Evolutionary conservation across 192 early-diverging fungal species (phyloP), one percentile per base, ranked within the genome.

Genomic region (Rhizoclosmatium sp.): DNA sequence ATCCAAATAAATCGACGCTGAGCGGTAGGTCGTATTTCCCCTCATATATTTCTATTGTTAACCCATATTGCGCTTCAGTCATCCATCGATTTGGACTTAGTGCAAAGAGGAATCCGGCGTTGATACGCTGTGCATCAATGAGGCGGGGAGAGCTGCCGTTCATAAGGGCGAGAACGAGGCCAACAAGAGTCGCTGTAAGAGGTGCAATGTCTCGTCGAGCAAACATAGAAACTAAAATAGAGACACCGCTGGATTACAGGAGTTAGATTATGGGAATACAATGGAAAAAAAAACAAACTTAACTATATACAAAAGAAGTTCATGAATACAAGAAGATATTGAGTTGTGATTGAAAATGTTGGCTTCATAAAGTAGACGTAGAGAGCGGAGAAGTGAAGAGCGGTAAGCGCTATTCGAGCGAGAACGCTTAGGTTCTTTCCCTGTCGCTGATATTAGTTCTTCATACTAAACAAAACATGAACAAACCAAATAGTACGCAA

Each of bases 291-390:
- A 71, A 2, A 58, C 16, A 39, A 72, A 59, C 10, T 59, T 75
- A 62, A 75, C 73, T 87, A 87, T 14, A 87, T 81, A 72, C 86
- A 82, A 48, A 72, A 87, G 56, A 85, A 87, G 49, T 75, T 56
- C n/a, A 87, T 73, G 54, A 85, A 59, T 14, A 83, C 67, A 51
- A 85, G 74, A 12, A 70, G 51, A 72, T 78, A 85, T 69, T 78
- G 65, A 45, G 42, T 21, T 14, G 47, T 62, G 31, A 83, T 80
- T 2, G 69, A 19, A n/a, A 71, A 62, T 31, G 61, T 56, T 21
- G 86, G 86, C 42, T 59, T 79, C 19, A 82, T 65, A 68, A 87
- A 71, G 67, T 80, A 78, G 12, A 75, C 59, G 54, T 78, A 85
- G n/a, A 85, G 75, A 3, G 65, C 69, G 7, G 81, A 81, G 47